A percentile compares a stretch with the other conserved stretches of the same genome.
Evolutionary conservation across 352 stramenopile genomes (phyloP).

Genomic region (Phytophthora macrochlamydospora): DNA sequence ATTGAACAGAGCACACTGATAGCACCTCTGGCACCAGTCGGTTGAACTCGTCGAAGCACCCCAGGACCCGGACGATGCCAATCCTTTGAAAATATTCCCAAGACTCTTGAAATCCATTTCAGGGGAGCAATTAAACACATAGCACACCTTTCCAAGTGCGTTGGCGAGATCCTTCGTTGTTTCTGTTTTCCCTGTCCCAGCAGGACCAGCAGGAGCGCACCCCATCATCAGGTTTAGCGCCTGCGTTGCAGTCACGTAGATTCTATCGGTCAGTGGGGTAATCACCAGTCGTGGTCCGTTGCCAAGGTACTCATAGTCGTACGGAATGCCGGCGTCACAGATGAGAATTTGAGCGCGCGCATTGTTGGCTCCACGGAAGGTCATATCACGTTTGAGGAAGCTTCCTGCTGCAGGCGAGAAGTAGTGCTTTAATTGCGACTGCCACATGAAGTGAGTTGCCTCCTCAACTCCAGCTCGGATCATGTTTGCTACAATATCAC

Average conservation of each 20-base stretch:
- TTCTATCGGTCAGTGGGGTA: conserved; percentile 95
- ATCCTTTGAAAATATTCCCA: conserved; percentile 97
- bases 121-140: conserved; percentile 96
- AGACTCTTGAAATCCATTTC: conserved; percentile 97
- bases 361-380: conserved; percentile 85
- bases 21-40: conserved; percentile 94
- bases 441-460: conserved; percentile 92
- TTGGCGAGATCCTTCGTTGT: conserved; percentile 96
- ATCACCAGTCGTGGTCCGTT: conserved; percentile 95
- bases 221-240: conserved; percentile 94
- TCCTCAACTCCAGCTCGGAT: conserved; percentile 89
- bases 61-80: conserved; percentile 94
- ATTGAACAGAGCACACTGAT: conserved; percentile 95
- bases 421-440: conserved; percentile 96
- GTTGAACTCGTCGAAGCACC: conserved; percentile 98
- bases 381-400: conserved; percentile 92
- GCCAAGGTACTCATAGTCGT: conserved; percentile 97
- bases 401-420: conserved; percentile 88
- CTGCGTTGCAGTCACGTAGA: conserved; percentile 96
- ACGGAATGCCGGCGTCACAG: conserved; percentile 93
- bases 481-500: conserved; percentile 97
- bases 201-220: conserved; percentile 79
- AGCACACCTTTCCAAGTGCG: conserved; percentile 94
- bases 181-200: conserved; percentile 94
- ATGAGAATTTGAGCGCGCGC: conserved; percentile 89